Percentiles rank a stretch among this genome's conserved stretches.
Evolutionary conservation across 108 stramenopile genomes (phyloP).

Genomic region (Discostella pseudostelligera): DNA sequence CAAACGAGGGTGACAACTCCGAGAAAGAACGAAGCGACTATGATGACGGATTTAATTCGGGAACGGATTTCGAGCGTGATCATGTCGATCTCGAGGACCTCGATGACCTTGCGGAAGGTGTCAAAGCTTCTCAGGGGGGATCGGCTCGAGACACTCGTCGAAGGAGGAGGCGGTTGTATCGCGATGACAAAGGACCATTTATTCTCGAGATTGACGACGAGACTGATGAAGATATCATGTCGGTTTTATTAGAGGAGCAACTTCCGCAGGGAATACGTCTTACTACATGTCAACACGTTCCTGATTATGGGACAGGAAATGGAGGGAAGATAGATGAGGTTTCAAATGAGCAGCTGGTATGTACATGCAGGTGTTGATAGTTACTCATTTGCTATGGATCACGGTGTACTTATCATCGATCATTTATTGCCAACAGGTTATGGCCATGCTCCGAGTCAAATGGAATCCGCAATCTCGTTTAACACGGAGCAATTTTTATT

Average conservation of each 20-base stretch:
- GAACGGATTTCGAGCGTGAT: constrained; percentile 53
- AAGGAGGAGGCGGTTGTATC: constrained; percentile 67
- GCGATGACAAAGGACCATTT: constrained; percentile 83
- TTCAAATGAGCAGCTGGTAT: constrained; percentile 68
- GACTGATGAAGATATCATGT: constrained; percentile 87
- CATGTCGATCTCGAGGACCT: constrained; percentile 74
- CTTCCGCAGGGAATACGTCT: constrained; percentile 72
- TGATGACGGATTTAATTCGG: constrained; percentile 55
- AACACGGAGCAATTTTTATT: constrained; percentile 79
- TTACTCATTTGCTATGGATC: no score
- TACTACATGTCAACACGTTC: constrained; percentile 70
- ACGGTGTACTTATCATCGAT: not conserved
- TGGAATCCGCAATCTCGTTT: constrained; percentile 76
- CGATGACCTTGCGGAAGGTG: constrained; percentile 39
- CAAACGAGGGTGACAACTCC: constrained; percentile 8
- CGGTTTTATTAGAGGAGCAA: constrained; percentile 72
- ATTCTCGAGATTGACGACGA: constrained; percentile 91
- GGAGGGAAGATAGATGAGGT: constrained; percentile 61
- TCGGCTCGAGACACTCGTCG: constrained; percentile 22
- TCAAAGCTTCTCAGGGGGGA: constrained; percentile 29
- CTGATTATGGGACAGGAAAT: constrained; percentile 72
- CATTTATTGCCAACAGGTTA: constrained; percentile 22
- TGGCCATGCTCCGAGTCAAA: constrained; percentile 86
- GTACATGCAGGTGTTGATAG: not conserved
- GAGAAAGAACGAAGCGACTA: constrained; percentile 50